These are phyloP conservation scores for Rehmannia glutinosa DNA, from an alignment of 257 asterid genomes.

Conservation along the genomic window DNA sequence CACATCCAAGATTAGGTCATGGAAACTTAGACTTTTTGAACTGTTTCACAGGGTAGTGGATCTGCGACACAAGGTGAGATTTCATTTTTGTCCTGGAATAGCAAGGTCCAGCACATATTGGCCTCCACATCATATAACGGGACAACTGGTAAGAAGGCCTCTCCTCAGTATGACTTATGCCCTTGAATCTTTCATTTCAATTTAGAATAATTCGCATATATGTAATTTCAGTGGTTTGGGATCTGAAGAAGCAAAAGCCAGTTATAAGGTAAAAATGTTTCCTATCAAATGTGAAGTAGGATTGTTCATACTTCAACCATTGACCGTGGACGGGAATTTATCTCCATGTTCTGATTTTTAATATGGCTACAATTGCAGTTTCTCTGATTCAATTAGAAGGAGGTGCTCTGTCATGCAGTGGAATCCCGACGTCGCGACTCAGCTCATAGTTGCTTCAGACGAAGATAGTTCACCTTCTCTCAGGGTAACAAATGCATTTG, in stretches of 20 bases:
- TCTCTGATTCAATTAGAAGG: conserved; percentile 71
- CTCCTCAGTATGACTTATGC: conserved; percentile 1
- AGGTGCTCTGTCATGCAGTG: conserved; percentile 97
- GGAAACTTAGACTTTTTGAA: conserved; percentile 20
- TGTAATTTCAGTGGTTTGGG: conserved; percentile 83
- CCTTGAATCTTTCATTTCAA: conserved; percentile 12
- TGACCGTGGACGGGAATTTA: not conserved
- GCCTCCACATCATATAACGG: conserved; percentile 93
- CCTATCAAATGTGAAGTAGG: conserved; percentile 2
- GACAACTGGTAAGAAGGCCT: conserved; percentile 62
- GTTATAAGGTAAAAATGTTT: conserved; percentile 57
- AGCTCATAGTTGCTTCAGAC: conserved; percentile 93
- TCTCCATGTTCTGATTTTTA: not conserved
- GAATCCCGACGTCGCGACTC: conserved; percentile 95
- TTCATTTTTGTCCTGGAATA: conserved; percentile 90
- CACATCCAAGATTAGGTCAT: not conserved
- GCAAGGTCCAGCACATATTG: conserved; percentile 71
- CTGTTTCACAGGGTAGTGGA: conserved; percentile 71
- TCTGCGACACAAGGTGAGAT: conserved; percentile 91
- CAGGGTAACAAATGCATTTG: conserved; percentile 38
- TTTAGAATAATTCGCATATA: conserved; percentile 22
- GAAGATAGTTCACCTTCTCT: conserved; percentile 91
- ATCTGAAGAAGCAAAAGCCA: conserved; percentile 91
- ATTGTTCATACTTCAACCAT: conserved; percentile 4
- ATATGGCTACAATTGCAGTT: conserved; percentile 44